Conservation (phyloP, 768 basidiomycete genomes). For the Inosperma sp. region DNA sequence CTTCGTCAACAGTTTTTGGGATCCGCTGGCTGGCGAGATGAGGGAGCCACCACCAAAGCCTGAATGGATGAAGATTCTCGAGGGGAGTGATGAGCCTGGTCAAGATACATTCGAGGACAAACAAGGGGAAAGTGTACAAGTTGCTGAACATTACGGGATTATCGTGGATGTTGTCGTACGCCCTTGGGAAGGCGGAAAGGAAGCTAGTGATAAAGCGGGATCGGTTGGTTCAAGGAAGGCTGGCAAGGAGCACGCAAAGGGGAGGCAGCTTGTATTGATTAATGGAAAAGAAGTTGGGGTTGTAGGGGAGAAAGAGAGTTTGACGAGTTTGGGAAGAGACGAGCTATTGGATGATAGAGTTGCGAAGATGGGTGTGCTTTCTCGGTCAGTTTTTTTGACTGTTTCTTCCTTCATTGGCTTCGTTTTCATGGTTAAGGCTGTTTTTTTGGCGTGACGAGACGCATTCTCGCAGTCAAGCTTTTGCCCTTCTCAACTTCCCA, state of each 20-base stretch:
- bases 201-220: not conserved
- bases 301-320: conserved; percentile 69
- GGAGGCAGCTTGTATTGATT: conserved; percentile 30
- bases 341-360: conserved; percentile 72
- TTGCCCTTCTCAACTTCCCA: too few species aligned
- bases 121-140: not conserved
- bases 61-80: conserved; percentile 63
- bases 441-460: too few species aligned
- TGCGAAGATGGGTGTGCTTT: conserved; percentile 60
- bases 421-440: conserved; percentile 9
- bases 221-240: conserved; percentile 11
- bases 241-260: conserved; percentile 22
- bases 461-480: too few species aligned
- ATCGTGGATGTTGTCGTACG: conserved; percentile 6
- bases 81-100: conserved; percentile 34
- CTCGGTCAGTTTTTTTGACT: conserved; percentile 46
- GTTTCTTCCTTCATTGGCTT: conserved; percentile 10
- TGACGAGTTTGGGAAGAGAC: conserved; percentile 67
- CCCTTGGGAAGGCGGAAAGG: conserved; percentile 11
- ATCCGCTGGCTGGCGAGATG: conserved; percentile 75
- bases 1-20: conserved; percentile 67
- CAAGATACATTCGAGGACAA: not conserved
- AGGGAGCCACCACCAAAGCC: conserved; percentile 59
- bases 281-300: conserved; percentile 54
- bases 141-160: not conserved